These are phyloP conservation scores for Dioszegia aurantiaca DNA, from an alignment of 768 basidiomycete species.

Conservation along the genomic window DNA sequence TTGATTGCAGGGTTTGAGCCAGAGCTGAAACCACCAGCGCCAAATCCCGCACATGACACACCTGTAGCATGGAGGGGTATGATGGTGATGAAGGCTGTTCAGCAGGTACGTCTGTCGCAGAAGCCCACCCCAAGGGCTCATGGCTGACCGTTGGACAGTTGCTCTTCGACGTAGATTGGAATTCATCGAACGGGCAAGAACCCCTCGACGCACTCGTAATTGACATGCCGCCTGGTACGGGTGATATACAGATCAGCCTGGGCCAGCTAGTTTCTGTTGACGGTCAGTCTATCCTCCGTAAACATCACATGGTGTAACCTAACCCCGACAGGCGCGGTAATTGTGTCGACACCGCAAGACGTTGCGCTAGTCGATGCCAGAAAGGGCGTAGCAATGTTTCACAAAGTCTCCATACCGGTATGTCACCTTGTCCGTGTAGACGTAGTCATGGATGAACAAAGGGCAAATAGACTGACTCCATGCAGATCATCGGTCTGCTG, in stretches of 20 bases:
- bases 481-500: slow-evolving; percentile 76
- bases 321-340: slow-evolving; percentile 88
- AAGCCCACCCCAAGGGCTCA: too few species aligned
- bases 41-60: slow-evolving; percentile 62
- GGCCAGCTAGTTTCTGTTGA: slow-evolving; percentile 81
- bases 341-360: slow-evolving; percentile 94
- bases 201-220: slow-evolving; percentile 80
- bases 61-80: slow-evolving; percentile 93
- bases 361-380: slow-evolving; percentile 86
- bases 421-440: slow-evolving; percentile 37
- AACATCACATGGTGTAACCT: too few species aligned
- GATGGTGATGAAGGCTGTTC: slow-evolving; percentile 98
- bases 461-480: slow-evolving; percentile 10
- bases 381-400: slow-evolving; percentile 89
- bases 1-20: too few species aligned
- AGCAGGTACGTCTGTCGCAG: slow-evolving; percentile 58
- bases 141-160: too few species aligned
- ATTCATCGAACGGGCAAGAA: slow-evolving; percentile 45
- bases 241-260: slow-evolving; percentile 88
- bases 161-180: slow-evolving; percentile 94
- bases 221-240: slow-evolving; percentile 97
- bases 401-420: slow-evolving; percentile 82
- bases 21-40: slow-evolving; percentile 43
- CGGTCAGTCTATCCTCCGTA: slow-evolving; percentile 57
- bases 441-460: too few species aligned